Base-by-base conservation (phyloP, 2,329 filamentous ascomycete genomes). In the Arthrobotrys iridis region DNA sequence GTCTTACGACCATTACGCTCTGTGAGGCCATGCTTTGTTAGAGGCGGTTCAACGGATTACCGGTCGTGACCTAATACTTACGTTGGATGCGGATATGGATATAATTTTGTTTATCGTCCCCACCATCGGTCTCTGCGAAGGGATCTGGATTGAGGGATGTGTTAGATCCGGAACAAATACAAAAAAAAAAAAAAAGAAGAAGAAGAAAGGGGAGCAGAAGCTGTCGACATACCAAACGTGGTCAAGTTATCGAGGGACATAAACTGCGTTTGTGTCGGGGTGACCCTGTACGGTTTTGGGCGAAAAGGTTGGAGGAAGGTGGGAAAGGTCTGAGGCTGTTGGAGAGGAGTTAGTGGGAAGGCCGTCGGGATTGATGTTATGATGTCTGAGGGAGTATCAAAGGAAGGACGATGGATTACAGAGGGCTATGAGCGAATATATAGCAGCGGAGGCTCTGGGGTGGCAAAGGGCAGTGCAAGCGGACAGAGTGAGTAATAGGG, bases 1-100 rank as follows among this genome's bases (percentile, higher is more conserved):
- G 95, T 98, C 89, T 99, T 99, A 85, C 95, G 95, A 90, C 95
- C 95, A 98, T 99, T 99, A 87, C 95, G 95, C 87, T 99, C 94
- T 98, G 84, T 80, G 76, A 33, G 48, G 71, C n/a, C n/a, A n/a
- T 50, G 8, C 7, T 11, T 33, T 35, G 22, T 58, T 52, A 41
- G 60, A 52, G 28, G 10, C 15, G 30, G 11, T 45, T 24, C 41
- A 40, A 22, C 18, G 33, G 35, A 26, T 5, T n/a, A 4, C 13
- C 24, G 35, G 28, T 45, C 35, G 30, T 45, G 50, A 24, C 18
- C 37, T n/a, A 30, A 30, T 22, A 50, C 91, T 82, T 90, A 98
- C 94, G 95, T 84, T 99, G 95, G 84, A 98, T 98, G 85, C 95
- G 93, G 85, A 99, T 98, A 87, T 98, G 95, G 84, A 98, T 97